phyloP scores from a whole-genome alignment of 1,139 yeast species.

The Kodamaea anthophila region DNA sequence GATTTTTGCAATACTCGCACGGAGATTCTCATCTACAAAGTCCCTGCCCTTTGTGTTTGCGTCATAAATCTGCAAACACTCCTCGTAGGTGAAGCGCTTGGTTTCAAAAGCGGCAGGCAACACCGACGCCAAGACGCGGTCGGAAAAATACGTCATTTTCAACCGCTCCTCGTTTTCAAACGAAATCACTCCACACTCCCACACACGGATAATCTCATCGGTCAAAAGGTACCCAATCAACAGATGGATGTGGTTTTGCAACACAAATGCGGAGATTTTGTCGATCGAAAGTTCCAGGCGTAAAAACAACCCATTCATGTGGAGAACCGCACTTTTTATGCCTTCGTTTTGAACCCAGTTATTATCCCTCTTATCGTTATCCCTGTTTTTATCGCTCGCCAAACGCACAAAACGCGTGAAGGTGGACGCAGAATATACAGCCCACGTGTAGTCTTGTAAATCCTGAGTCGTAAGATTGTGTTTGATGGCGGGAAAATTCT shows the following conservation, averaged over 20 bases:
- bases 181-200: conserved; percentile 41
- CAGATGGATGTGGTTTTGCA: conserved; percentile 22
- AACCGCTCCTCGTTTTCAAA: conserved; percentile 15
- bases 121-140: conserved; percentile 62
- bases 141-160: conserved; percentile 24
- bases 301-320: conserved; percentile 26
- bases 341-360: conserved; percentile 25
- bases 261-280: conserved; percentile 7
- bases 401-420: conserved; percentile 28
- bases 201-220: conserved; percentile 31
- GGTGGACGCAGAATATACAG: conserved; percentile 20
- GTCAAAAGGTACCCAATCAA: conserved; percentile 33
- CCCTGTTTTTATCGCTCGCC: conserved; percentile 30
- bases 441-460: conserved; percentile 21
- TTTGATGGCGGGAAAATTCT: conserved; percentile 2
- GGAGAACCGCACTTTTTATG: conserved; percentile 30
- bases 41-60: conserved; percentile 23
- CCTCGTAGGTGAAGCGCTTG: conserved; percentile 58
- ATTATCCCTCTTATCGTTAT: conserved; percentile 31
- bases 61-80: conserved; percentile 35
- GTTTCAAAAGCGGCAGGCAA: conserved; percentile 62
- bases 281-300: conserved; percentile 3
- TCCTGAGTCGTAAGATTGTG: conserved; percentile 17
- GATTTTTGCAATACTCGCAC: conserved; percentile 36
- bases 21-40: conserved; percentile 21